Evolutionary conservation across 78 protist genomes (phyloP), one percentile per base, ranked within the genome.

Genomic region (Dictyostelium purpureum): DNA sequence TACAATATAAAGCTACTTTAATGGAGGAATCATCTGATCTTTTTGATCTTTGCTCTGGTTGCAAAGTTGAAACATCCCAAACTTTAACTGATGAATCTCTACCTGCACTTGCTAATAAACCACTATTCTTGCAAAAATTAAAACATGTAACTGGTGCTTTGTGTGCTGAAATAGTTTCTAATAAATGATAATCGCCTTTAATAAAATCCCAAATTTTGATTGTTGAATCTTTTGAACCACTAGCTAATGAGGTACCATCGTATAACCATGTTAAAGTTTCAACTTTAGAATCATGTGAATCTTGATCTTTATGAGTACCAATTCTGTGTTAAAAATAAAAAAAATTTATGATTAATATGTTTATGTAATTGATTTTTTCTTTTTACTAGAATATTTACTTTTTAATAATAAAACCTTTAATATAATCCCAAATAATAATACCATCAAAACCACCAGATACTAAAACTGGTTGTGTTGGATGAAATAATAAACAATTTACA

Each of bases 371-470:
- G 4, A 31, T 33, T 63, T 11, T 33, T 63, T 11, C 33, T 63
- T 11, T 63, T 16, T 11, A 28, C 16, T 1, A 28, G 14, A 26
- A 19, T 57, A 57, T 57, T 57, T 63, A 63, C 71, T 63, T 63
- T 63, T 67, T 67, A 38, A 67, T 67, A 6, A 67, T 67, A 40
- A 67, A 67, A 42, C 76, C 76, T 40, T 35, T 40, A 38, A 67
- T 6, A n/a, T 40, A 67, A 40, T 67, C 76, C 76, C 76, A 67
- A 67, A 67, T 40, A 40, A 67, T 35, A 2, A 67, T 38, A 67
- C 76, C 76, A n/a, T 67, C 76, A 40, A 67, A 67, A 37, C 76
- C 76, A 40, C 76, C 76, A 42, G 43, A 28, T n/a, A 67, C 51
- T n/a, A 67, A 28, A n/a, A 67, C 38, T 28, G 54, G 43, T 1